Percentiles rank a stretch among this genome's conserved stretches.
phyloP scores from a whole-genome alignment of 768 basidiomycete genomes.

The Gymnopilus junonius region DNA sequence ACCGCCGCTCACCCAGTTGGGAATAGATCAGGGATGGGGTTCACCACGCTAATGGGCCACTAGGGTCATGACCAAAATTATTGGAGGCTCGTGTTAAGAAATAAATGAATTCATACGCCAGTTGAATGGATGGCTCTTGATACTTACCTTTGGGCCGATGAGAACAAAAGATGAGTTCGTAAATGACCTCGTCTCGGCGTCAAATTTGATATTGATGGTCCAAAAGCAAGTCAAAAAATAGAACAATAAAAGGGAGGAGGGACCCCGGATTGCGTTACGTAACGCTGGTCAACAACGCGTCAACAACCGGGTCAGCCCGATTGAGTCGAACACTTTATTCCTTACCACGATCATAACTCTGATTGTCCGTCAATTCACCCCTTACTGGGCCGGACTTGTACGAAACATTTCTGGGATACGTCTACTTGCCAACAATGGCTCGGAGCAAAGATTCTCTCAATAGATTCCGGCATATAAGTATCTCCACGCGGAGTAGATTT shows the following conservation, averaged over 20 bases:
- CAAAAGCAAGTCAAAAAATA: not conserved
- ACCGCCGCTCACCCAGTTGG: not conserved
- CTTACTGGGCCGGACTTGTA: constrained; percentile 3
- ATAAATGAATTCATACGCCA: not conserved
- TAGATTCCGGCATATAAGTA: constrained; percentile 15
- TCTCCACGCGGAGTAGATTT: constrained; percentile 3
- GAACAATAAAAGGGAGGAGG: not conserved
- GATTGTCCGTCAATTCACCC: constrained; percentile 7
- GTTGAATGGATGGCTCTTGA: not conserved
- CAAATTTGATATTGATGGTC: constrained; percentile 1
- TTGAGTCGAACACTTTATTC: constrained; percentile 1
- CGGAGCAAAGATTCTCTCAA: constrained; percentile 7
- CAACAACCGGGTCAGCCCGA: constrained; percentile 7
- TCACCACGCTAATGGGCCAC: not conserved
- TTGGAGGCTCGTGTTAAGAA: not conserved
- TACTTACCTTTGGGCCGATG: not conserved
- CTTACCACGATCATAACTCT: constrained; percentile 11
- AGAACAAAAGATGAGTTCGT: not conserved
- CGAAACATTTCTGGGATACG: constrained; percentile 6
- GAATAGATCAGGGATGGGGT: not conserved
- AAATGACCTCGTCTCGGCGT: not conserved
- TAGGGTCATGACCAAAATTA: not conserved
- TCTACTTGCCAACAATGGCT: not conserved
- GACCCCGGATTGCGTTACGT: constrained; percentile 11
- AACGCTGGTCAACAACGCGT: constrained; percentile 7